Conservation (phyloP, 495 filamentous ascomycete genomes). For the Massariosphaeria phaeospora region DNA sequence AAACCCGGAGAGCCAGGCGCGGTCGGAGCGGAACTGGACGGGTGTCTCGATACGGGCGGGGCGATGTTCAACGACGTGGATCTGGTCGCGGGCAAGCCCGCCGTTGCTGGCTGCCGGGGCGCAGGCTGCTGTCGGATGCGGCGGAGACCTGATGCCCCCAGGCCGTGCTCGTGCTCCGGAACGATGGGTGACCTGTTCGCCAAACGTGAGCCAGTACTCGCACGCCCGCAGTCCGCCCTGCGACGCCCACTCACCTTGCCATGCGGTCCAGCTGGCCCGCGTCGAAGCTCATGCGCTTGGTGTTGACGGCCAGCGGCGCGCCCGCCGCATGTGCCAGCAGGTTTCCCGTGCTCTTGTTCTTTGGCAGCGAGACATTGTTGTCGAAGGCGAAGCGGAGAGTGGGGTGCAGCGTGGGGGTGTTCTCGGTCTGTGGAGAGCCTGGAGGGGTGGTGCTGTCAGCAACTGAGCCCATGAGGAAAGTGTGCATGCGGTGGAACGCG, state of each 20-base stretch:
- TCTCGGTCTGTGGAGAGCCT: conserved; percentile 26
- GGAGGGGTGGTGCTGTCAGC: conserved; percentile 14
- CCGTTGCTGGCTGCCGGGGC: conserved; percentile 12
- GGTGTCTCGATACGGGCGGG: conserved; percentile 47
- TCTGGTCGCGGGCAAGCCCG: conserved; percentile 45
- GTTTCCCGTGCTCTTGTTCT: conserved; percentile 38
- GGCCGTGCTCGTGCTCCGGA: conserved; percentile 56
- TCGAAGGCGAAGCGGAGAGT: conserved; percentile 21
- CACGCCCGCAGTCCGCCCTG: not conserved
- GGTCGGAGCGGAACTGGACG: conserved; percentile 47
- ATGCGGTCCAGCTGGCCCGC: conserved; percentile 30
- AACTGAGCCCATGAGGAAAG: conserved; percentile 12
- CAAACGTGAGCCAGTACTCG: not conserved
- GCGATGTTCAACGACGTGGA: conserved; percentile 58
- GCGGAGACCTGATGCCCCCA: conserved; percentile 71
- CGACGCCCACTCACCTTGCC: conserved; percentile 14
- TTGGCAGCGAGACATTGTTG: conserved; percentile 32
- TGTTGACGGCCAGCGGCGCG: not conserved
- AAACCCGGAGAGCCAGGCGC: conserved; percentile 61
- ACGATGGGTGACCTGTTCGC: conserved; percentile 51
- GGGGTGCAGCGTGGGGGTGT: not conserved
- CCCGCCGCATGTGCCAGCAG: conserved; percentile 29
- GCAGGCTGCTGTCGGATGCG: conserved; percentile 81
- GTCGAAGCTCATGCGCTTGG: conserved; percentile 33
- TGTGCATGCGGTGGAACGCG: not conserved